Base-by-base conservation (phyloP, 495 filamentous ascomycete genomes). In the Halenospora varia region DNA sequence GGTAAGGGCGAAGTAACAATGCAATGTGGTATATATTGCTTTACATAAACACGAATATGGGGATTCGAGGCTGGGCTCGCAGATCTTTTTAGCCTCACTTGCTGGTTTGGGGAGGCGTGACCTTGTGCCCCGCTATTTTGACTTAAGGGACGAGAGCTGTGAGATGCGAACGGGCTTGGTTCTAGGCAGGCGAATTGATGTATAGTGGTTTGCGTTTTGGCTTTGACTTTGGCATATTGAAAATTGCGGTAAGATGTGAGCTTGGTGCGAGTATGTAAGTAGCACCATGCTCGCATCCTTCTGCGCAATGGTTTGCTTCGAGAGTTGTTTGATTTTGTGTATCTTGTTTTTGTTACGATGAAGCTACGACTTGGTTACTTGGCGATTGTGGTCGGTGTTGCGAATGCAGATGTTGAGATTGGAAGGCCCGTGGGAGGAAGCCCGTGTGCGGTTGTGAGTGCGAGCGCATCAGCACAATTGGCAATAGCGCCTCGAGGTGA, bases 371-470 rank as follows among this genome's bases (percentile, higher is more conserved):
- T n/a, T 20, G 6, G 8, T 20, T 17, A 4, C n/a, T 45, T 6
- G 8, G 13, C 18, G 42, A 6, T 45, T 17, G 13, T 45, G 8
- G 8, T 45, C 18, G 42, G 42, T 45, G 11, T 45, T 20, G 42
- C n/a, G 42, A n/a, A n/a, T 20, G 42, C 42, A 20, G 42, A 6
- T 20, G 13, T 3, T 6, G 13, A 45, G 42, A 20, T 6, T 9
- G 42, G n/a, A 35, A 35, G 13, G 4, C 6, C 29, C 6, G 13
- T 13, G 13, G 6, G 39, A 20, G 45, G 13, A 8, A 56, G 24
- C 23, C 53, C 24, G 6, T 49, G 44, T 56, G 53, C 53, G 8
- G 19, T 44, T 44, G 51, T 45, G 10, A 54, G 51, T 20, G 11
- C 8, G 35, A 46, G 50, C n/a, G 50, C 50, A 26, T 35, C 50